phyloP scores from a whole-genome alignment of 352 stramenopile species.

The Blastocystis sp. region DNA sequence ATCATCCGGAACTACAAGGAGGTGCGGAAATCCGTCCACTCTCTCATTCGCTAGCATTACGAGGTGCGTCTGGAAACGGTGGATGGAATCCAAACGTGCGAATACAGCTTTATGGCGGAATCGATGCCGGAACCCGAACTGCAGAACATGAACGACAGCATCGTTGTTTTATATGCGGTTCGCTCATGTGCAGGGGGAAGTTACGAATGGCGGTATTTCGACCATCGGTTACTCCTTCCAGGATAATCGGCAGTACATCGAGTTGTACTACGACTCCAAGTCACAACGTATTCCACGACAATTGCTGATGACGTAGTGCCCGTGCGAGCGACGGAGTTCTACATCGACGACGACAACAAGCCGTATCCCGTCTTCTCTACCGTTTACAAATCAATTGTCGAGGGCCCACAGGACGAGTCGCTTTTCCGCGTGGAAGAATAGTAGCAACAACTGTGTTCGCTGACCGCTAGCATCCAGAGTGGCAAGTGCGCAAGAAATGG shows the following conservation, averaged over 20 bases:
- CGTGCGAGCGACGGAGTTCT: conserved; percentile 10
- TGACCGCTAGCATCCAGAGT: not conserved
- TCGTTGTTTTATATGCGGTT: not conserved
- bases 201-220: not conserved
- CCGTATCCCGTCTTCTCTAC: conserved; percentile 50
- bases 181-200: not conserved
- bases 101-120: conserved; percentile 65
- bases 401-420: not conserved
- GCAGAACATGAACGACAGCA: not conserved
- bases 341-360: conserved; percentile 33
- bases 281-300: not conserved
- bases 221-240: conserved; percentile 2
- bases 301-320: conserved; percentile 7
- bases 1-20: conserved; percentile 24
- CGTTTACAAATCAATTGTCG: conserved; percentile 26
- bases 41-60: conserved; percentile 29
- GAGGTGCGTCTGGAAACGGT: conserved; percentile 44
- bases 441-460: not conserved
- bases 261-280: not conserved
- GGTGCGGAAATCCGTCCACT: not conserved
- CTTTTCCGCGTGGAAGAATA: conserved; percentile 30
- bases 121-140: conserved; percentile 24
- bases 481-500: conserved; percentile 29
- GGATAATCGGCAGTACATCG: conserved; percentile 38
- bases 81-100: conserved; percentile 17